Percentiles rank a stretch among this genome's conserved stretches.
Evolutionary conservation across 2,329 filamentous ascomycete genomes (phyloP).

Genomic region (Neonectria ditissima): DNA sequence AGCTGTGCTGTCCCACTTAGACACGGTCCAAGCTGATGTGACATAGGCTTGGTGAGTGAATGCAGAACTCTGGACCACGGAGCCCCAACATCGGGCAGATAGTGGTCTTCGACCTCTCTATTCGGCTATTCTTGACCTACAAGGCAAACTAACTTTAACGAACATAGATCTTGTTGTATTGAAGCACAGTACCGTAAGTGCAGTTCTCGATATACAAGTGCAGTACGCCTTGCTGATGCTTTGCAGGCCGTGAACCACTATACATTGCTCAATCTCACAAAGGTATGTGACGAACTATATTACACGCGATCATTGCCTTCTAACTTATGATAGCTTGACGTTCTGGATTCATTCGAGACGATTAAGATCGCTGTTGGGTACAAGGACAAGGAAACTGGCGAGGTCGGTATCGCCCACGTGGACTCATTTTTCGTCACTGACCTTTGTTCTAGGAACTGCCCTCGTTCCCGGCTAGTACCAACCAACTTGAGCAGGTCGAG

Average conservation of each 20-base stretch:
- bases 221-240: not conserved
- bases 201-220: not conserved
- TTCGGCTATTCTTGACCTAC: not conserved
- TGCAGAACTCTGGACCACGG: not conserved
- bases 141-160: not conserved
- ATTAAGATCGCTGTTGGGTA: conserved; percentile 84
- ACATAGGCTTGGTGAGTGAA: not conserved
- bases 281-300: conserved; percentile 41
- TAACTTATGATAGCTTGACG: conserved; percentile 43
- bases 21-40: not conserved
- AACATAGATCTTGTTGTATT: conserved; percentile 71
- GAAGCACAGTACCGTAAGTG: conserved; percentile 66
- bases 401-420: conserved; percentile 35
- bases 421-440: conserved; percentile 42
- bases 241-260: conserved; percentile 72
- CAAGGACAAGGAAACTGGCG: conserved; percentile 51
- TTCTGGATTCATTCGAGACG: conserved; percentile 78
- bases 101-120: not conserved
- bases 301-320: not conserved
- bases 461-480: conserved; percentile 75
- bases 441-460: conserved; percentile 40
- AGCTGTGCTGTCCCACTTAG: not conserved
- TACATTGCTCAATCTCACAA: conserved; percentile 69
- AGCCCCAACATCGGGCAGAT: not conserved
- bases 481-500: conserved; percentile 67